Conservation (phyloP, 1,139 yeast genomes). For the Geotrichum reessii region DNA sequence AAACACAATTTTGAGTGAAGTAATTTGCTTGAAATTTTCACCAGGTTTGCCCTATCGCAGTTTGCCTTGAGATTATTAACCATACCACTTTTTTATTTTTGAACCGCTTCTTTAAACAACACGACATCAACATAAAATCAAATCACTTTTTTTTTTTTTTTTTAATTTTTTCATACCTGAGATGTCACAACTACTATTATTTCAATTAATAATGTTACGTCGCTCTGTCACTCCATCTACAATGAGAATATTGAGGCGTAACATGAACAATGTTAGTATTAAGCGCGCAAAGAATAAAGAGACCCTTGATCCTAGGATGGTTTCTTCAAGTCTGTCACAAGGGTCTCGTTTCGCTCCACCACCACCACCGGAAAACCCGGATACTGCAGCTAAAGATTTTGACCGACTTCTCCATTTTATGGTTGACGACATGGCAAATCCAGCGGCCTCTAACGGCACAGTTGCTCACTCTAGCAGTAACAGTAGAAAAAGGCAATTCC, state of each 20-base stretch:
- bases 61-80: background rate
- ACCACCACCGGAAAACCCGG: background rate
- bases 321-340: conserved; percentile 2
- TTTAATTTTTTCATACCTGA: background rate
- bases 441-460: background rate
- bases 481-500: conserved; percentile 1
- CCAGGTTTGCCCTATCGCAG: background rate
- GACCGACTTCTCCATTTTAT: conserved; percentile 22
- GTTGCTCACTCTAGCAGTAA: background rate
- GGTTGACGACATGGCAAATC: conserved; percentile 16
- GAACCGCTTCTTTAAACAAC: background rate
- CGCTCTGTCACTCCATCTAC: background rate
- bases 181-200: background rate
- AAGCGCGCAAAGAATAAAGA: background rate
- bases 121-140: background rate
- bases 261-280: background rate
- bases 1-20: background rate
- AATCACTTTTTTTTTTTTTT: no score
- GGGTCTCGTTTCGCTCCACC: background rate
- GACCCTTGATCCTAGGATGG: conserved; percentile 13
- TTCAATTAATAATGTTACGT: background rate
- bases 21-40: background rate
- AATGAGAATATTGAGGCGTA: background rate
- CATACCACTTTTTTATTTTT: background rate
- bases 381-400: conserved; percentile 16